Percentiles rank a stretch among this genome's conserved stretches.
Evolutionary conservation across 176 grass and related monocot genomes (phyloP).

Genomic region (Bromus sterilis): DNA sequence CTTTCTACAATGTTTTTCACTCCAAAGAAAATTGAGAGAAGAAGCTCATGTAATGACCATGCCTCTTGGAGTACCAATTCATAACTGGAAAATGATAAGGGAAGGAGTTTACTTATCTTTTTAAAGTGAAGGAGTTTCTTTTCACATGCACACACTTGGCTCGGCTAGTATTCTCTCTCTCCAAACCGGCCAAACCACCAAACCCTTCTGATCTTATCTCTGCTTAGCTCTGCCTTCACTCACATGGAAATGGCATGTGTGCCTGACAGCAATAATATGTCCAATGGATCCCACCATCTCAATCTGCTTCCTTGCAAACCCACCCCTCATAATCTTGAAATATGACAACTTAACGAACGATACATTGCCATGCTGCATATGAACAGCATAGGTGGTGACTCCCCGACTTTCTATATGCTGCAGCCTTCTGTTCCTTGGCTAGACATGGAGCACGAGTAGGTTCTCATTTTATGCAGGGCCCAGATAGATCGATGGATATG

Average conservation of each 20-base stretch:
- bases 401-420: background rate
- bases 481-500: background rate
- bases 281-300: background rate
- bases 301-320: background rate
- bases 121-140: too few species aligned
- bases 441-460: background rate
- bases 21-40: background rate
- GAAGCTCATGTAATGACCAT: background rate
- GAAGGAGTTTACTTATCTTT: background rate
- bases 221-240: background rate
- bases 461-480: background rate
- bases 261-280: slow-evolving; percentile 32
- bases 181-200: background rate
- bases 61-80: background rate
- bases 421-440: background rate
- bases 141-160: background rate
- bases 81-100: background rate
- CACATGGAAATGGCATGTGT: slow-evolving; percentile 36
- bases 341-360: background rate
- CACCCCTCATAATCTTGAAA: background rate
- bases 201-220: background rate
- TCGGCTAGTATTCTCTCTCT: background rate
- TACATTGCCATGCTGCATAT: background rate
- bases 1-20: background rate
- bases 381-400: background rate